phyloP scores from a whole-genome alignment of 257 asterid species.

The Buddleja alternifolia region DNA sequence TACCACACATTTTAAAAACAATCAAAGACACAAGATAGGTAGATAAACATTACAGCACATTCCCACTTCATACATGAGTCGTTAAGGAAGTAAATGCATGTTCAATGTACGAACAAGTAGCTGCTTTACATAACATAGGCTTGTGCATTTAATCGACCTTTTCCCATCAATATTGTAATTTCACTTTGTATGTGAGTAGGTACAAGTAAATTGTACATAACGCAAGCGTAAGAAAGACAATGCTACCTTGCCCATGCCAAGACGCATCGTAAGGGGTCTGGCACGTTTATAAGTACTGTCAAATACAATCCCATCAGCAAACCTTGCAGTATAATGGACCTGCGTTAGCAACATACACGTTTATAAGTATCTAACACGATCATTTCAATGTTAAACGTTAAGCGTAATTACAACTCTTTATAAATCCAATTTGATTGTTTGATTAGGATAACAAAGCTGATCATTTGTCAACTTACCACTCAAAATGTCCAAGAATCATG shows the following conservation, averaged over 20 bases:
- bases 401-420: not conserved
- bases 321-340: slow-evolving; percentile 92
- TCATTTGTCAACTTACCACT: not conserved
- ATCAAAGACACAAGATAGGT: too few relatives aligned
- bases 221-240: slow-evolving; percentile 6
- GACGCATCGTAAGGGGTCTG: slow-evolving; percentile 89
- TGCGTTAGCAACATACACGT: slow-evolving; percentile 31
- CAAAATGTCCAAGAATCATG: not conserved
- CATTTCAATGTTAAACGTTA: too few relatives aligned
- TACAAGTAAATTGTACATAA: not conserved
- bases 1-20: too few relatives aligned
- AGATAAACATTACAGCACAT: too few relatives aligned
- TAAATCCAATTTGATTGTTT: not conserved
- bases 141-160: too few relatives aligned
- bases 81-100: too few relatives aligned
- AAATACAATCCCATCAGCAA: slow-evolving; percentile 81
- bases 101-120: too few relatives aligned
- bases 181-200: not conserved
- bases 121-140: too few relatives aligned
- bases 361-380: too few relatives aligned
- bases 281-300: slow-evolving; percentile 87
- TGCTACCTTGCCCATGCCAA: slow-evolving; percentile 81
- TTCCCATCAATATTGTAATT: too few relatives aligned
- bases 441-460: not conserved
- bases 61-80: too few relatives aligned